Evolutionary conservation across 192 early-diverging fungal genomes (phyloP).

Genomic region (Coemansia sp.): DNA sequence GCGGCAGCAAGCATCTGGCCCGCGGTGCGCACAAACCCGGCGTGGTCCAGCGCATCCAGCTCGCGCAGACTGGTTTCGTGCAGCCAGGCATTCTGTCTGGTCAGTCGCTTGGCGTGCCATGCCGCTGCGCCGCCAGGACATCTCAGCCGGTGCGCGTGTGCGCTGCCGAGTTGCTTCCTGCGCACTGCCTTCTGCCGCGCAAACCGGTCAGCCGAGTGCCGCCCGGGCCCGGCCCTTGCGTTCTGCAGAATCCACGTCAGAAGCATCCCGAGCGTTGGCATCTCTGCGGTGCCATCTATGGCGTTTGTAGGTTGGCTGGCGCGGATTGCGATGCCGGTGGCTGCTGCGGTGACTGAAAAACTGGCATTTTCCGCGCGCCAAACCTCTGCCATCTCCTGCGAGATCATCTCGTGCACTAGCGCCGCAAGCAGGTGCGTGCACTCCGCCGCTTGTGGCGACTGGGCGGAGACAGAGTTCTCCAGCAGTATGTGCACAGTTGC

Average conservation of each 20-base stretch:
- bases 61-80: not conserved
- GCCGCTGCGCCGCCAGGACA: not conserved
- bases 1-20: not conserved
- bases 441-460: not conserved
- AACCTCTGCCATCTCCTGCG: not conserved
- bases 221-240: not conserved
- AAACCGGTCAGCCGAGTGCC: not conserved
- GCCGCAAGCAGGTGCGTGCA: not conserved
- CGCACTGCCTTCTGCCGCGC: not conserved
- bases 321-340: constrained; percentile 2
- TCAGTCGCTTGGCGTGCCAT: not conserved
- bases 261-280: no score
- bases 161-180: not conserved
- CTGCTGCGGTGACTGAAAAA: not conserved
- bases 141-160: not conserved
- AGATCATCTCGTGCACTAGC: not conserved
- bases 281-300: not conserved
- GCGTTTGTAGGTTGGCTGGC: not conserved
- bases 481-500: constrained; percentile 9
- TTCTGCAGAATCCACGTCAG: not conserved
- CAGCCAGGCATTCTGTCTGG: not conserved
- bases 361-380: not conserved
- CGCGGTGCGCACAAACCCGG: not conserved
- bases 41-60: not conserved
- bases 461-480: constrained; percentile 3